Evolutionary conservation across 2,329 filamentous ascomycete species (phyloP).

Genomic region (Hortaea werneckii): DNA sequence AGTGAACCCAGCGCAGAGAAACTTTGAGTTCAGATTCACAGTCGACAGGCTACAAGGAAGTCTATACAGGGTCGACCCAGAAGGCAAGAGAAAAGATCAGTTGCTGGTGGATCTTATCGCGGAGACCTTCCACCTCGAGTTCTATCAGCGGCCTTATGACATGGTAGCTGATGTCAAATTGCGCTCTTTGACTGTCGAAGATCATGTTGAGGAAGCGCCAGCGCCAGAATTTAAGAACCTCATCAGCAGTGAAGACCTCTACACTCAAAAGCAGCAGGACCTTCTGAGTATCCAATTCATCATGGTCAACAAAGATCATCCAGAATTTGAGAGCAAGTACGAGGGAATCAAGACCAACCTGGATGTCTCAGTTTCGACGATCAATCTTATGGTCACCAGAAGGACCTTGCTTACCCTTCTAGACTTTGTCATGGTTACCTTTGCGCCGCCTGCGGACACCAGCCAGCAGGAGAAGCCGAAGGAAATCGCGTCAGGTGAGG

Average conservation of each 20-base stretch:
- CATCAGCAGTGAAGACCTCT: slow-evolving; percentile 75
- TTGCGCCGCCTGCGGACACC: slow-evolving; percentile 41
- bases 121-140: slow-evolving; percentile 76
- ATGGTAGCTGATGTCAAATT: slow-evolving; percentile 88
- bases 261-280: slow-evolving; percentile 61
- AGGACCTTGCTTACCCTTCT: slow-evolving; percentile 84
- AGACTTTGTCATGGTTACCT: slow-evolving; percentile 90
- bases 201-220: slow-evolving; percentile 82
- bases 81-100: slow-evolving; percentile 60
- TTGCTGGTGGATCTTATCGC: slow-evolving; percentile 86
- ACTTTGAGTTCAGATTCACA: slow-evolving; percentile 93
- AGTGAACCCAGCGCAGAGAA: slow-evolving; percentile 68
- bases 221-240: slow-evolving; percentile 92
- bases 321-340: slow-evolving; percentile 84
- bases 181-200: slow-evolving; percentile 77
- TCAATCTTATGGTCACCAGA: slow-evolving; percentile 89
- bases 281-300: slow-evolving; percentile 83
- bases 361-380: slow-evolving; percentile 82
- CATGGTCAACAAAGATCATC: slow-evolving; percentile 80
- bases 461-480: slow-evolving; percentile 10
- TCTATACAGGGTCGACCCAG: slow-evolving; percentile 74
- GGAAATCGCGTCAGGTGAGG: slow-evolving; percentile 18
- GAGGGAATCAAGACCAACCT: slow-evolving; percentile 91
- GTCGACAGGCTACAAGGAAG: slow-evolving; percentile 92
- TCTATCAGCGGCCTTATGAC: slow-evolving; percentile 80